Conservation (phyloP, 768 basidiomycete species). For the Termitomyces sp. region DNA sequence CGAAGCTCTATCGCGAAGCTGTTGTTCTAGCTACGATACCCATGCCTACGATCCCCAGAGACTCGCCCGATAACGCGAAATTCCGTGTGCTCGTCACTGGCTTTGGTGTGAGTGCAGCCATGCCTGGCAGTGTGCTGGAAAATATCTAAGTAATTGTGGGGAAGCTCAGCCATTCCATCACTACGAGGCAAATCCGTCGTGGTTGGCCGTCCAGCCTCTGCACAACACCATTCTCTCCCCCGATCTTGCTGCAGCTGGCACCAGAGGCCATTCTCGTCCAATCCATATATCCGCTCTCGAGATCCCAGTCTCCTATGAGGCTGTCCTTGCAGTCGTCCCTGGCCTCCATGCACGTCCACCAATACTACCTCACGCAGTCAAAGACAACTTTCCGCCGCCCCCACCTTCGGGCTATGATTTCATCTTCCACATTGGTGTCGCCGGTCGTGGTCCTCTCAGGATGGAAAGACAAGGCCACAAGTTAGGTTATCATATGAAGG, state of each 20-base stretch:
- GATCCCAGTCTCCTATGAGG: slow-evolving; percentile 57
- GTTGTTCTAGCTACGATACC: slow-evolving; percentile 2
- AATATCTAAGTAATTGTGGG: slow-evolving; percentile 14
- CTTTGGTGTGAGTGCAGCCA: slow-evolving; percentile 43
- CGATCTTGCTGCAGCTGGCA: slow-evolving; percentile 24
- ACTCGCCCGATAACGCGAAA: slow-evolving; percentile 26
- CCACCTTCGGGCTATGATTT: slow-evolving; percentile 60
- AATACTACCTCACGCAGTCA: slow-evolving; percentile 34
- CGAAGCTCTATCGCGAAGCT: no score
- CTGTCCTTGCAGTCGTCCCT: slow-evolving; percentile 51
- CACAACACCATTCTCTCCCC: slow-evolving; percentile 50
- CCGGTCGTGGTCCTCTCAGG: slow-evolving; percentile 56
- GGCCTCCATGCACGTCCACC: slow-evolving; percentile 62
- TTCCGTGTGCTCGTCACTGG: slow-evolving; percentile 48
- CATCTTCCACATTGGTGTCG: slow-evolving; percentile 69
- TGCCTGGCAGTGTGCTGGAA: slow-evolving; percentile 2
- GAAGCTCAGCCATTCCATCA: slow-evolving; percentile 50
- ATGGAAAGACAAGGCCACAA: slow-evolving; percentile 69
- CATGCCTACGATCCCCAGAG: slow-evolving; percentile 29
- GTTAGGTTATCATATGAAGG: slow-evolving; percentile 66
- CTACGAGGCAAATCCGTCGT: slow-evolving; percentile 62
- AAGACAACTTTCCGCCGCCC: slow-evolving; percentile 29
- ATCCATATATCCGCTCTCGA: slow-evolving; percentile 60
- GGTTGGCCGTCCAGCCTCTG: slow-evolving; percentile 63
- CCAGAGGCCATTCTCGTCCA: slow-evolving; percentile 24